Evolutionary conservation across 331 rosid genomes (phyloP).

Genomic region (Quercus phellos): DNA sequence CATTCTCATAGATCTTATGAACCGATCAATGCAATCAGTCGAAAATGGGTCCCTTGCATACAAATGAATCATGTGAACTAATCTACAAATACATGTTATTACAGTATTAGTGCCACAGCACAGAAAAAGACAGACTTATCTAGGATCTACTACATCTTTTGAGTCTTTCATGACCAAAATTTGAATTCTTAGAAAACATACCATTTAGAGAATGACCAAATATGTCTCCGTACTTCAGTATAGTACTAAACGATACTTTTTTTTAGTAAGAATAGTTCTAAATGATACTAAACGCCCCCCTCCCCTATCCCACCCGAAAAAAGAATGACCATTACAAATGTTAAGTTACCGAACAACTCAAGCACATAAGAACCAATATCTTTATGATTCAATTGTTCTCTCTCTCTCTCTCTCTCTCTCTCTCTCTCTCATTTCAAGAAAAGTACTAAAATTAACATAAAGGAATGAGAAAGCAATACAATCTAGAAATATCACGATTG

Average conservation of each 20-base stretch:
- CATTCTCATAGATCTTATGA: no score
- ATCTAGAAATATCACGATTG: not conserved
- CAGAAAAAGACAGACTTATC: not conserved
- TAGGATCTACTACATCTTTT: not conserved
- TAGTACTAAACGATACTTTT: no score
- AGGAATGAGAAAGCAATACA: not conserved
- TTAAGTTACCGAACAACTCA: not conserved
- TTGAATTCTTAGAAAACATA: not conserved
- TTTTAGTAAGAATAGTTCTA: no score
- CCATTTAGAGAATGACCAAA: not conserved
- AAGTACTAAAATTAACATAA: not conserved
- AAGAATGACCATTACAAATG: not conserved
- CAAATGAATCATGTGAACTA: not conserved
- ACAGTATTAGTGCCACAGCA: not conserved
- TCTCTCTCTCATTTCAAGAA: no score
- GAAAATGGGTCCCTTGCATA: not conserved
- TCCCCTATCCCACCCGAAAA: no score
- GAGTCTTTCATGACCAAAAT: not conserved
- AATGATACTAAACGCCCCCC: no score
- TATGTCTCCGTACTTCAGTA: not conserved
- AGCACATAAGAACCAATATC: not conserved
- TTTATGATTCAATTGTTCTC: not conserved
- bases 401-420: not conserved
- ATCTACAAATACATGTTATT: not conserved
- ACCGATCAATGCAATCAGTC: not conserved